Percentiles rank a stretch among this genome's conserved stretches.
phyloP scores from a whole-genome alignment of 2,329 filamentous ascomycete species.

The Pseudogymnoascus sp. region DNA sequence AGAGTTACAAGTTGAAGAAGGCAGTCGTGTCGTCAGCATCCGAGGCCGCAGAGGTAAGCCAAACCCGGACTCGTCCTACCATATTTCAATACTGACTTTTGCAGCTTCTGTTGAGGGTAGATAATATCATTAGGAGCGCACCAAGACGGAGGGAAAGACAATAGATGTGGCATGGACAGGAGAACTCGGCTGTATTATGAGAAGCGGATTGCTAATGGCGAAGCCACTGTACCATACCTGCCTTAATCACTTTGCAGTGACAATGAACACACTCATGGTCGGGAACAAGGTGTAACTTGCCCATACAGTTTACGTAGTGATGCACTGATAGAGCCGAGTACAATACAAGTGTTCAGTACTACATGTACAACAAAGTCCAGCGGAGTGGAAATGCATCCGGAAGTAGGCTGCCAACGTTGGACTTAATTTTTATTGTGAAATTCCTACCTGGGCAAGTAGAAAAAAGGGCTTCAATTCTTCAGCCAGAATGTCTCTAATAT shows the following conservation, averaged over 20 bases:
- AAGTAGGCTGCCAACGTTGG: neutral
- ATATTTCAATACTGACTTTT: constrained; percentile 27
- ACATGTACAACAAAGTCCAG: neutral
- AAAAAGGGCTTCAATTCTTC: neutral
- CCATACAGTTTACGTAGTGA: constrained; percentile 8
- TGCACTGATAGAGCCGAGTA: neutral
- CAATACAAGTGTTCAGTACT: constrained; percentile 4
- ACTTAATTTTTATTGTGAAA: neutral
- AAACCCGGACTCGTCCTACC: constrained; percentile 13
- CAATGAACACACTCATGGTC: constrained; percentile 1
- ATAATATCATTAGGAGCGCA: constrained; percentile 94
- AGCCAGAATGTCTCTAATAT: neutral
- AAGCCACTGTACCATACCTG: constrained; percentile 29
- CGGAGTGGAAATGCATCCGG: neutral
- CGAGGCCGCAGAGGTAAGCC: constrained; percentile 85
- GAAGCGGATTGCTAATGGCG: constrained; percentile 14
- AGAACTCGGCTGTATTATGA: constrained; percentile 27
- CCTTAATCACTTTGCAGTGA: constrained; percentile 20
- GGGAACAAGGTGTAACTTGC: constrained; percentile 7
- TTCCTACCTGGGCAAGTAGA: neutral
- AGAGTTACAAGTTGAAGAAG: constrained; percentile 97
- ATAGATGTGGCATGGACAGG: constrained; percentile 32
- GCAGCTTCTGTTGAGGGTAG: constrained; percentile 81
- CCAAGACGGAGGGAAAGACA: constrained; percentile 75
- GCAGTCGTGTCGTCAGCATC: constrained; percentile 96